Percentiles rank a stretch among this genome's conserved stretches.
Conservation (phyloP, 495 filamentous ascomycete species). For the Neohortaea acidophila region DNA sequence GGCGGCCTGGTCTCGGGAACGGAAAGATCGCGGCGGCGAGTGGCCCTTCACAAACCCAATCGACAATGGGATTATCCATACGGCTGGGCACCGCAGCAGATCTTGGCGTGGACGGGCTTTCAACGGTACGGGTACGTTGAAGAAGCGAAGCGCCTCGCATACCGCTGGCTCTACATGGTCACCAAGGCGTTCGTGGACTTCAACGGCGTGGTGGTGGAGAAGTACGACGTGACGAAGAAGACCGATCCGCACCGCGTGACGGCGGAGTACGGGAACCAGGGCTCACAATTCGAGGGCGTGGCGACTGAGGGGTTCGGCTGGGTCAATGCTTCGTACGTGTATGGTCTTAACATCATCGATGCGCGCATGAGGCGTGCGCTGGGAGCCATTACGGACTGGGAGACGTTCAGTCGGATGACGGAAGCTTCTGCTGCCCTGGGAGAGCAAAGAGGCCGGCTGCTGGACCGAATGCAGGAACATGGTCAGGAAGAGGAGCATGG, state of each 20-base stretch:
- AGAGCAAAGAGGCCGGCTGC: no score
- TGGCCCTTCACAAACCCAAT: conserved; percentile 72
- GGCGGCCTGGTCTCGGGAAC: conserved; percentile 87
- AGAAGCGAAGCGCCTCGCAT: conserved; percentile 73
- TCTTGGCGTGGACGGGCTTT: conserved; percentile 88
- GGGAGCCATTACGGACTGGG: conserved; percentile 67
- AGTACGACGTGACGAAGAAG: conserved; percentile 86
- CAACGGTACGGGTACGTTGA: conserved; percentile 79
- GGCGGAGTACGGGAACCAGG: conserved; percentile 96
- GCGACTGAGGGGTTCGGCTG: conserved; percentile 97
- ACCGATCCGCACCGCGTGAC: conserved; percentile 83
- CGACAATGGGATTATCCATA: conserved; percentile 97
- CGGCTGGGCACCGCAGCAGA: conserved; percentile 97
- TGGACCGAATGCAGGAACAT: no score
- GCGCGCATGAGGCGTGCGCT: conserved; percentile 74
- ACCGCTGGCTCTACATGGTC: conserved; percentile 96
- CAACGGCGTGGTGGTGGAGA: conserved; percentile 94
- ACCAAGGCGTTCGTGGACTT: conserved; percentile 94
- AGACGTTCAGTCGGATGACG: conserved; percentile 48
- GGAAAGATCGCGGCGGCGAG: conserved; percentile 62
- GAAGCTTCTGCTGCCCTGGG: conserved; percentile 7
- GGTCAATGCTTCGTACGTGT: conserved; percentile 94
- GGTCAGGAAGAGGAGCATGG: no score
- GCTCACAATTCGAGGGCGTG: conserved; percentile 81
- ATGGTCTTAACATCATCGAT: conserved; percentile 69